Evolutionary conservation across 768 basidiomycete genomes (phyloP), one percentile per base, ranked within the genome.

Genomic region (Phlebiopsis flavidoalba): DNA sequence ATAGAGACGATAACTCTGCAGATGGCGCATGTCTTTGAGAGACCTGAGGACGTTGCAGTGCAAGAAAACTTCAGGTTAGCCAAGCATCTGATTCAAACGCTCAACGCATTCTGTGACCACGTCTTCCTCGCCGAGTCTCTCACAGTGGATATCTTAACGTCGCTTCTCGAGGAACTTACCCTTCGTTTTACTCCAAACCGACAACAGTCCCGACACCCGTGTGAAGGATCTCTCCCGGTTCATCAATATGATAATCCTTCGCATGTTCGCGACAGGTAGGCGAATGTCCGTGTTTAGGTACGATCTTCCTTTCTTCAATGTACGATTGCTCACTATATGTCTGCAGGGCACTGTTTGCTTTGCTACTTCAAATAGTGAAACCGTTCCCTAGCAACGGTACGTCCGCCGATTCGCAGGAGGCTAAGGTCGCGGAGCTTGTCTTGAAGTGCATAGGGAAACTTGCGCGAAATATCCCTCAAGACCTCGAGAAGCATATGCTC

Each of bases 361-460:
- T 97, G 24, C 81, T 98, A 8, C 76, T 94, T 52, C 87, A 89
- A 67, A 89, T 94, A 49, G 83, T 90, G 57, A 88, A 90, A 67
- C 90, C 93, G 19, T 91, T 95, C 77, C 90, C 89, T 1, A 79
- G 75, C 59, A 91, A 82, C 59, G 89, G 85, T 31, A 89, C 89
- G 19, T 69, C 83, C 24, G 74, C 83, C 1, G 88, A 94, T 46
- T 89, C 93, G 2, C 87, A 90, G 63, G 91, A 92, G 66, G 83
- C 90, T 0, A 91, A 90, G 66, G 90, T 98, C 19, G 93, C 94
- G 1, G 95, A 98, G 72, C 82, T 98, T 21, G 93, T 93, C 17
- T 74, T 95, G 60, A 96, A 98, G 77, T 99, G 97, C 74, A 85
- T 99, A 26, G 98, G 97, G 97, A 99, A 99, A 75, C 77, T 98